Percentiles rank a stretch among this genome's conserved stretches.
phyloP scores from a whole-genome alignment of 148 eudicot genomes.

The Chenopodium berlandieri region DNA sequence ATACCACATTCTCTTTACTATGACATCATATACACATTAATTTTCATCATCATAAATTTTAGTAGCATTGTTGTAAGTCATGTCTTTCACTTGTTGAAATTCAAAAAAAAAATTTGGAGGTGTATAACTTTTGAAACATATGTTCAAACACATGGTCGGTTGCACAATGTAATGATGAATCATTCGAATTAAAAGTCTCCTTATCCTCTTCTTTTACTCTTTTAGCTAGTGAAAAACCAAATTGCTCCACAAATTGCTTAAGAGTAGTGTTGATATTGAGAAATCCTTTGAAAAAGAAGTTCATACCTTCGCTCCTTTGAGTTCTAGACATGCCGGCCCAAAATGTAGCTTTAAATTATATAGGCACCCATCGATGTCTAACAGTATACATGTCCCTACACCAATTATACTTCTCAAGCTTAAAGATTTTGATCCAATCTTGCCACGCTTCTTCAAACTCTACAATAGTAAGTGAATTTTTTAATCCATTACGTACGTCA shows the following conservation, averaged over 20 bases:
- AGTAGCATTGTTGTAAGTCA: background rate
- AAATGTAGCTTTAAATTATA: background rate
- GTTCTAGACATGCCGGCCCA: constrained; percentile 7
- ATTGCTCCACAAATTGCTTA: background rate
- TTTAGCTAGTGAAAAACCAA: background rate
- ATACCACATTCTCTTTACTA: background rate
- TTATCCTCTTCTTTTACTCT: background rate
- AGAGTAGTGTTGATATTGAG: background rate
- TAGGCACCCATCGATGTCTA: background rate
- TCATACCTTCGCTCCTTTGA: background rate
- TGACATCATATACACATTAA: background rate
- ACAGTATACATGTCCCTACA: too few relatives aligned
- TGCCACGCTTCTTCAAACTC: too few relatives aligned
- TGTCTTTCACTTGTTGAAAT: background rate
- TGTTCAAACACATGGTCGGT: background rate
- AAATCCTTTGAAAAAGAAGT: background rate
- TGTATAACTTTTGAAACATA: constrained; percentile 4
- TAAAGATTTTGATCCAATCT: too few relatives aligned
- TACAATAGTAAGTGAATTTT: too few relatives aligned
- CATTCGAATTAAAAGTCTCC: background rate
- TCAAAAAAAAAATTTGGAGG: background rate
- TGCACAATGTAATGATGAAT: background rate
- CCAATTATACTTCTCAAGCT: too few relatives aligned
- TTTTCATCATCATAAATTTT: background rate
- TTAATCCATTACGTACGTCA: too few relatives aligned